A percentile compares a stretch with the other conserved stretches of the same genome.
These are phyloP conservation scores for Neurospora sublineolata DNA, from an alignment of 495 filamentous ascomycete species.

Conservation along the genomic window DNA sequence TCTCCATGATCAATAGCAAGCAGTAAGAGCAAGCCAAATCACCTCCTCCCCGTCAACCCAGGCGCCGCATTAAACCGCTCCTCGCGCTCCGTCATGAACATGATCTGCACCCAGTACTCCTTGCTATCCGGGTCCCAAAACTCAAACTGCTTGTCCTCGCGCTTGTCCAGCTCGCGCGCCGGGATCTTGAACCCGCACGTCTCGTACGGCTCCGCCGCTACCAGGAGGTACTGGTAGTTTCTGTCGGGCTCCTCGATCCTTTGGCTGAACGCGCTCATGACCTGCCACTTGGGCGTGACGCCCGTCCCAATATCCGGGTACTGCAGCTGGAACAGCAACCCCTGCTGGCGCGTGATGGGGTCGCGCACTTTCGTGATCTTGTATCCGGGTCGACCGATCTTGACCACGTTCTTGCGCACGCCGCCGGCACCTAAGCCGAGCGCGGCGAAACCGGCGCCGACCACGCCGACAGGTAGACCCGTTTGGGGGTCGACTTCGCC, in stretches of 20 bases:
- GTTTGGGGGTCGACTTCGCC: slow-evolving; percentile 60
- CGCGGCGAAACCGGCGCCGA: slow-evolving; percentile 53
- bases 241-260: slow-evolving; percentile 91
- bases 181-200: slow-evolving; percentile 94
- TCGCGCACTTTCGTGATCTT: slow-evolving; percentile 95
- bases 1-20: no score
- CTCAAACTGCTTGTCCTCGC: slow-evolving; percentile 76
- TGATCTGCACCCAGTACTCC: slow-evolving; percentile 97
- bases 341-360: slow-evolving; percentile 78
- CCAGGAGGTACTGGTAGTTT: slow-evolving; percentile 83
- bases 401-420: slow-evolving; percentile 79
- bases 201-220: slow-evolving; percentile 97
- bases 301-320: slow-evolving; percentile 81
- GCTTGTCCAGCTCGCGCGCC: slow-evolving; percentile 83
- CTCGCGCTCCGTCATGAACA: slow-evolving; percentile 98
- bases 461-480: slow-evolving; percentile 62
- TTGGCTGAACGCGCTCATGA: slow-evolving; percentile 97
- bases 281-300: slow-evolving; percentile 70
- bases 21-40: slow-evolving; percentile 1
- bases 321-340: slow-evolving; percentile 87
- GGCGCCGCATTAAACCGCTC: slow-evolving; percentile 91
- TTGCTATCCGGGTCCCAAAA: slow-evolving; percentile 96
- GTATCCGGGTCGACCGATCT: slow-evolving; percentile 94
- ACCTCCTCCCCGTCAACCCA: slow-evolving; percentile 51
- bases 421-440: slow-evolving; percentile 26